Percentiles rank a stretch among this genome's conserved stretches.
These are phyloP conservation scores for Phytophthora cryptogea DNA, from an alignment of 352 stramenopile genomes.

Conservation along the genomic window DNA sequence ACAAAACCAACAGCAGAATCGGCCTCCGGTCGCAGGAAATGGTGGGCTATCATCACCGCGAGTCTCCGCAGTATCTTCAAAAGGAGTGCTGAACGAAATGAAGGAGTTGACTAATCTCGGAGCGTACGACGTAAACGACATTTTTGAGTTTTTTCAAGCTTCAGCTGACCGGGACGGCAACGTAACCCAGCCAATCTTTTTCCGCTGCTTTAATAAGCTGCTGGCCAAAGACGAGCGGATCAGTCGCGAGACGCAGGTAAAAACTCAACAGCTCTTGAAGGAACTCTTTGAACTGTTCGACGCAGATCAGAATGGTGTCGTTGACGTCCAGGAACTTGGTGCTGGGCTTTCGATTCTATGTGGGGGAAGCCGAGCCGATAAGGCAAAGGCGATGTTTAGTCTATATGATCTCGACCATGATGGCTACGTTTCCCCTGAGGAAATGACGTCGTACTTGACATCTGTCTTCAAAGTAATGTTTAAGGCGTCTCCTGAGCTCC, in stretches of 20 bases:
- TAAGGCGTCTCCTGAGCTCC: slow-evolving; percentile 74
- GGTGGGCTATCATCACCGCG: slow-evolving; percentile 13
- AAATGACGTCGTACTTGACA: slow-evolving; percentile 87
- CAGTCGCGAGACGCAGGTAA: slow-evolving; percentile 43
- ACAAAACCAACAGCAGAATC: slow-evolving; percentile 18
- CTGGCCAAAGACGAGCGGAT: slow-evolving; percentile 51
- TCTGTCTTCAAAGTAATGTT: slow-evolving; percentile 88
- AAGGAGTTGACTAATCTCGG: slow-evolving; percentile 79
- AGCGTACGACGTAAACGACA: slow-evolving; percentile 85
- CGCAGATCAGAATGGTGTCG: slow-evolving; percentile 69
- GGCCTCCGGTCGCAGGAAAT: not conserved
- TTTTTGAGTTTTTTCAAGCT: slow-evolving; percentile 86
- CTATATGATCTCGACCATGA: slow-evolving; percentile 87
- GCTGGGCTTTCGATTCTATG: slow-evolving; percentile 89
- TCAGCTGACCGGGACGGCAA: slow-evolving; percentile 66
- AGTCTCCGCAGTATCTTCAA: slow-evolving; percentile 36
- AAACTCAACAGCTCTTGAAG: slow-evolving; percentile 56
- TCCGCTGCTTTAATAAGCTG: slow-evolving; percentile 86
- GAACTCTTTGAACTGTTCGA: slow-evolving; percentile 88
- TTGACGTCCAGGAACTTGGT: slow-evolving; percentile 88
- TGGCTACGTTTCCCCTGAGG: slow-evolving; percentile 74
- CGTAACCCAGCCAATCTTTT: slow-evolving; percentile 71
- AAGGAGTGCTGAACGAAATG: slow-evolving; percentile 69
- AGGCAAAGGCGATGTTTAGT: slow-evolving; percentile 78
- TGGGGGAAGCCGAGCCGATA: slow-evolving; percentile 71